Base-by-base conservation (phyloP, 2,329 filamentous ascomycete genomes). In the Neonectria faginata region DNA sequence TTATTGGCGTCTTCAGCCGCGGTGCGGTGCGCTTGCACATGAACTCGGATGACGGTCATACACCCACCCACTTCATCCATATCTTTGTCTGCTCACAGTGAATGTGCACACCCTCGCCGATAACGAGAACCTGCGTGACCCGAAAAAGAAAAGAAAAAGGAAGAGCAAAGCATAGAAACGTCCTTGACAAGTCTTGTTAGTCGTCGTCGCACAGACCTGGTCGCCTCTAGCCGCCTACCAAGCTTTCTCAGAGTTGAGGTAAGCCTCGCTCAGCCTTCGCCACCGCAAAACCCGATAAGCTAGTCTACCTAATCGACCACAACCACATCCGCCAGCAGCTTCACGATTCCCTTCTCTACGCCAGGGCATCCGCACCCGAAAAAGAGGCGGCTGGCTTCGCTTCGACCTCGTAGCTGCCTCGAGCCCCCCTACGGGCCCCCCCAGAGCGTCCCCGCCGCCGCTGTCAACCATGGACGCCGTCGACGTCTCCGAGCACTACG, bases 401-500 rank as follows among this genome's bases (percentile, higher is more conserved):
- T 27, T 36, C n/a, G 76, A 67, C 76, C 76, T 78, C 76, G 76
- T 77, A 77, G 76, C 76, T 74, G 64, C 56, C 65, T 67, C 45
- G 45, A 51, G 36, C 39, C n/a, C 29, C 29, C 57, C n/a, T 47
- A 55, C 57, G 29, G 44, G 68, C 68, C 66, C 68, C 66, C n/a
- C 39, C 5, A 18, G 8, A 42, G n/a, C 39, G 39, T 69, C 67
- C 68, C 56, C 67, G 57, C 52, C 42, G 39, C 51, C 45, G 22
- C 54, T 64, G 65, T 45, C 64, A 77, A 80, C 69, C 59, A 89
- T 89, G 86, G 80, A 82, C 72, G 79, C 79, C 72, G 80, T 82
- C 78, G 87, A 89, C 77, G 84, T 84, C 72, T 88, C 87, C 57
- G 84, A 86, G 63, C 87, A 89, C 79, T 88, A 88, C 78, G 84